A percentile compares a stretch with the other conserved stretches of the same genome.
phyloP scores from a whole-genome alignment of 2,329 filamentous ascomycete species.

The Triangularia setosa region DNA sequence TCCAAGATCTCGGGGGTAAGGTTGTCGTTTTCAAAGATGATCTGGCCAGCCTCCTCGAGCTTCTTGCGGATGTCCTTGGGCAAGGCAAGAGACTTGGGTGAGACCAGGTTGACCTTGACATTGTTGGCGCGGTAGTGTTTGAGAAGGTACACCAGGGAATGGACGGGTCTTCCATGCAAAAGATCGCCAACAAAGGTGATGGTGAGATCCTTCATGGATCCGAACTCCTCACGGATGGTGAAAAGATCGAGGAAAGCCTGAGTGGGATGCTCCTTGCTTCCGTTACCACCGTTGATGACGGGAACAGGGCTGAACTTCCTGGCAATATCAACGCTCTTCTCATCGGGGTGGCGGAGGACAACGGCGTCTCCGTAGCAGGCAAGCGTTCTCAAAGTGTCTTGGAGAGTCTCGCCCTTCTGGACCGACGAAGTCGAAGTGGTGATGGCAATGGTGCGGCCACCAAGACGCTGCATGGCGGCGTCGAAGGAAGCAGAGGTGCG shows the following conservation, averaged over 20 bases:
- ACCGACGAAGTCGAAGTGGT: slow-evolving; percentile 82
- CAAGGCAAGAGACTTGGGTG: slow-evolving; percentile 73
- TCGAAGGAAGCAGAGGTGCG: slow-evolving; percentile 95
- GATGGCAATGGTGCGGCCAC: slow-evolving; percentile 79
- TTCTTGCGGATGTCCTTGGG: slow-evolving; percentile 70
- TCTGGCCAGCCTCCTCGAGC: slow-evolving; percentile 69
- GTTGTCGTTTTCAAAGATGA: slow-evolving; percentile 69
- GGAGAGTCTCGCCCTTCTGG: slow-evolving; percentile 88
- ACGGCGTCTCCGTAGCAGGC: slow-evolving; percentile 93
- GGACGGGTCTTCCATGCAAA: slow-evolving; percentile 87
- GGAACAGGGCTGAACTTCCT: slow-evolving; percentile 85
- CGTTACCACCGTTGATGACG: slow-evolving; percentile 96
- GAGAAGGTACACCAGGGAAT: slow-evolving; percentile 90
- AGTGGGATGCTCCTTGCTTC: slow-evolving; percentile 91
- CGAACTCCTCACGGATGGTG: slow-evolving; percentile 95
- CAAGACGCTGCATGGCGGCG: slow-evolving; percentile 95
- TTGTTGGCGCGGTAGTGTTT: slow-evolving; percentile 96
- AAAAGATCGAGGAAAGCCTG: slow-evolving; percentile 97
- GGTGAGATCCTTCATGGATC: slow-evolving; percentile 89
- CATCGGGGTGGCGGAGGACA: slow-evolving; percentile 89
- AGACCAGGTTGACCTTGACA: slow-evolving; percentile 86
- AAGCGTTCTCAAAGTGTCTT: slow-evolving; percentile 89
- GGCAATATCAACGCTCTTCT: slow-evolving; percentile 74
- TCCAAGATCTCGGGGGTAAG: slow-evolving; percentile 85
- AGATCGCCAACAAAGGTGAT: slow-evolving; percentile 96